Conservation (phyloP, 1,284 basidiomycete species). For the Irpex lacteus region DNA sequence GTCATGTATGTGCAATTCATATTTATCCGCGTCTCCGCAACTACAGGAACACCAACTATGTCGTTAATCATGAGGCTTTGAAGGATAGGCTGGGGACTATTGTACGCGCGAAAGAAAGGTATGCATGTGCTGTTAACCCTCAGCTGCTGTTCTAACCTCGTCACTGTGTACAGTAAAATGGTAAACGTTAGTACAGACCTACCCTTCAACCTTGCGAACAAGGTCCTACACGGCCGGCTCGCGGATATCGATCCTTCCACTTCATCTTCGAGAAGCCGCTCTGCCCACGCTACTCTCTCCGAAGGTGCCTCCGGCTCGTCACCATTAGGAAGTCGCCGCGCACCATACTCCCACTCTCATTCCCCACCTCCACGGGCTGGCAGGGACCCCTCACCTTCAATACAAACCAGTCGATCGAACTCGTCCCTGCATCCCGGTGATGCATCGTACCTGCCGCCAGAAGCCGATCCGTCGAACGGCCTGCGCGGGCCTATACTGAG, state of each 20-base stretch:
- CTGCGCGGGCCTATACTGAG: slow-evolving; percentile 24
- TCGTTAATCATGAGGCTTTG: slow-evolving; percentile 49
- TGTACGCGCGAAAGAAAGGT: slow-evolving; percentile 65
- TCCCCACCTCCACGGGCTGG: slow-evolving; percentile 16
- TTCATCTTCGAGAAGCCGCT: slow-evolving; percentile 26
- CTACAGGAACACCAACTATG: slow-evolving; percentile 20
- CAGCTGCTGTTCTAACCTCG: neutral
- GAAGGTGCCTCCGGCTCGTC: slow-evolving; percentile 10
- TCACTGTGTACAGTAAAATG: slow-evolving; percentile 53
- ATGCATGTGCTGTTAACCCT: slow-evolving; percentile 17
- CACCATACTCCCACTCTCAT: slow-evolving; percentile 7
- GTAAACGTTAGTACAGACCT: slow-evolving; percentile 62
- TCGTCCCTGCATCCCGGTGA: slow-evolving; percentile 30
- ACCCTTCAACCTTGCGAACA: slow-evolving; percentile 66
- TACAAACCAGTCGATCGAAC: slow-evolving; percentile 30
- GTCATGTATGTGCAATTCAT: neutral
- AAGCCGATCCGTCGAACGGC: slow-evolving; percentile 23
- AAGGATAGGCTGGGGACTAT: slow-evolving; percentile 56
- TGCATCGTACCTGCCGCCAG: slow-evolving; percentile 29
- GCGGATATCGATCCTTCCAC: slow-evolving; percentile 26
- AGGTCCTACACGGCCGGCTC: slow-evolving; percentile 29
- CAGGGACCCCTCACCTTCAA: slow-evolving; percentile 26
- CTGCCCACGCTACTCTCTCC: slow-evolving; percentile 19
- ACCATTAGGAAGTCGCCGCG: slow-evolving; percentile 6
- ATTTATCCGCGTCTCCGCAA: neutral